Base-by-base conservation (phyloP, 768 basidiomycete species). In the Nidularia sp. region DNA sequence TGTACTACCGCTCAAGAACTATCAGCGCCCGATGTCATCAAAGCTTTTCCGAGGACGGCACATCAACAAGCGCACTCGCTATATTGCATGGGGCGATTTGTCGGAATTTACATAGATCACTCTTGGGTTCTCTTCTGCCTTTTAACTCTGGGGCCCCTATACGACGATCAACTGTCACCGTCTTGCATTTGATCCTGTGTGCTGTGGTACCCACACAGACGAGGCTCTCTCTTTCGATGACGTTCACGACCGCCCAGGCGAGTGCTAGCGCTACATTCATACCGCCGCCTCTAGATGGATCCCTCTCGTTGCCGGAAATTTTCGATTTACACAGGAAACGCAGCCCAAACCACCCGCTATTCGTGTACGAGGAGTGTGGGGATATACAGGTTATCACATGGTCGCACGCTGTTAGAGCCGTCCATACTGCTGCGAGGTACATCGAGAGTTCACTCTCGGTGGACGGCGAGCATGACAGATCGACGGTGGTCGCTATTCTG, bases 231-330 rank as follows among this genome's bases (percentile, higher is more conserved):
- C n/a, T n/a, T n/a, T n/a, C n/a, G 8, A 45, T 22, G 44, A 6
- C 44, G 9, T 45, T 45, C 18, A 45, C 18, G 7, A 45, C 44
- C 22, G 7, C 18, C 7, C 44, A 45, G 22, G 44, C 44, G 7
- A 25, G 7, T 6, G 7, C 8, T 6, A 45, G 44, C 44, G 39
- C 8, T 8, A 50, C 49, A 25, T 57, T 55, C 36, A 41, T 51
- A 35, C 52, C 65, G 1, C 72, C 72, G 15, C 69, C 69, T 1
- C 52, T 69, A 25, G 69, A 70, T 52, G 63, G 64, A 22, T 60
- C 59, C 7, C 56, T 72, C 6, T 59, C 60, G 9, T 29, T 71
- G 2, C 64, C 69, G n/a, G 67, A 71, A 44, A 55, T 72, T 5
- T 67, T 58, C 47, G 70, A 72, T 44, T 67, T 56, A 41, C 66